Percentiles rank a stretch among this genome's conserved stretches.
Evolutionary conservation across 495 filamentous ascomycete genomes (phyloP).

Genomic region (Achaetomiella virescens): DNA sequence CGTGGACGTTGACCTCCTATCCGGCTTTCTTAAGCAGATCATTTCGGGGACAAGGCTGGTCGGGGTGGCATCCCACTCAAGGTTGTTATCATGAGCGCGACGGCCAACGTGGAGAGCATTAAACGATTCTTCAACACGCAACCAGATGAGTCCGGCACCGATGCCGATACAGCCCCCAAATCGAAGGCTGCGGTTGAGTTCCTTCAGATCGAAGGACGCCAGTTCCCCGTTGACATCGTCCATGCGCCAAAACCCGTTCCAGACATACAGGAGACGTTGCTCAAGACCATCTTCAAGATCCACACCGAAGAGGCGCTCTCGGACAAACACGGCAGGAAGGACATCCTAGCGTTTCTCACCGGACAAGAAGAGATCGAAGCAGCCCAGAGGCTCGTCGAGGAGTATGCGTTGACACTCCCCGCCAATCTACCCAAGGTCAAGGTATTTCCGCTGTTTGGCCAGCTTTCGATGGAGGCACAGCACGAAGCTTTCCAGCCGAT

Average conservation of each 20-base stretch:
- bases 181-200: constrained; percentile 32
- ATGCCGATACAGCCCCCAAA: background rate
- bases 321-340: constrained; percentile 48
- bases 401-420: constrained; percentile 64
- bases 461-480: constrained; percentile 61
- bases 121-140: constrained; percentile 57
- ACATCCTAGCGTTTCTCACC: constrained; percentile 88
- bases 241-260: constrained; percentile 72
- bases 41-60: constrained; percentile 52
- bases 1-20: constrained; percentile 86
- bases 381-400: constrained; percentile 72
- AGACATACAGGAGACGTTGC: constrained; percentile 75
- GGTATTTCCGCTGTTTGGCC: constrained; percentile 45
- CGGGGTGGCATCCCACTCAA: constrained; percentile 71
- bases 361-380: constrained; percentile 90
- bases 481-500: constrained; percentile 77
- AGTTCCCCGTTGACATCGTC: constrained; percentile 74
- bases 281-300: constrained; percentile 82
- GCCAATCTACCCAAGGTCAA: constrained; percentile 66
- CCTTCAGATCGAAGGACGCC: constrained; percentile 79
- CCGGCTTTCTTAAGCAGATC: constrained; percentile 80
- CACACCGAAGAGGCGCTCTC: constrained; percentile 83
- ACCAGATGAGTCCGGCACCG: background rate
- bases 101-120: constrained; percentile 76
- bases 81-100: constrained; percentile 94